Evolutionary conservation across 495 filamentous ascomycete species (phyloP).

Genomic region (Penicillium canescens): DNA sequence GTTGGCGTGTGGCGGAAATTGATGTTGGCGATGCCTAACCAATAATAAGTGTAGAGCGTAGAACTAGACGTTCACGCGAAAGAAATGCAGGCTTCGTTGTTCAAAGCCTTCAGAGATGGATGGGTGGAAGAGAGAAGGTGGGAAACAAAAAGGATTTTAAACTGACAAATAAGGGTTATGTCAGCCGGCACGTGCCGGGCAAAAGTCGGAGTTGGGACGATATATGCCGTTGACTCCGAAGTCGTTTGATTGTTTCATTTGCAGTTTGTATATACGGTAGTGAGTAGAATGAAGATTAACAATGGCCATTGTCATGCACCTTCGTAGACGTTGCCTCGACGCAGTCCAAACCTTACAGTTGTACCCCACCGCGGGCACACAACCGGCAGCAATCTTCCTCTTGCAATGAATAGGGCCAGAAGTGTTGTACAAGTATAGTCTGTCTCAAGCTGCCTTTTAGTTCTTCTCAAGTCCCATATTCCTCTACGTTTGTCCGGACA

Average conservation of each 20-base stretch:
- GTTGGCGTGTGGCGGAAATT: slow-evolving; percentile 15
- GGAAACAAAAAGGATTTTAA: slow-evolving; percentile 15
- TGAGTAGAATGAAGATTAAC: not conserved
- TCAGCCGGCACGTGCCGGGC: slow-evolving; percentile 26
- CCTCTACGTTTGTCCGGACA: slow-evolving; percentile 2
- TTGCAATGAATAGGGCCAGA: not conserved
- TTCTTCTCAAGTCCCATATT: not conserved
- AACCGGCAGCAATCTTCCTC: slow-evolving; percentile 1
- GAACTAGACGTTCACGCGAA: slow-evolving; percentile 24
- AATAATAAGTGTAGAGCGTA: slow-evolving; percentile 5
- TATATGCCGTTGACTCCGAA: not conserved
- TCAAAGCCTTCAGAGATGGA: slow-evolving; percentile 17
- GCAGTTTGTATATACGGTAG: too few relatives aligned
- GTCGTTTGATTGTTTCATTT: too few relatives aligned
- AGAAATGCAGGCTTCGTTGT: slow-evolving; percentile 14
- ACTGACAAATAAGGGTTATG: slow-evolving; percentile 17
- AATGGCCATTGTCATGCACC: not conserved
- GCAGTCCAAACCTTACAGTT: not conserved
- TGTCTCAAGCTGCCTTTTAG: not conserved
- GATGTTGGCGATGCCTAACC: slow-evolving; percentile 29
- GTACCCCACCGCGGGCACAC: slow-evolving; percentile 4
- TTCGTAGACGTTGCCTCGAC: not conserved
- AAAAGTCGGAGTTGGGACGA: slow-evolving; percentile 6
- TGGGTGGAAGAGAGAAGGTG: slow-evolving; percentile 9
- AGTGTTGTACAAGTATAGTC: slow-evolving; percentile 1